Evolutionary conservation across 192 early-diverging fungal species (phyloP).

Genomic region (Gryganskiella cystojenkinii): DNA sequence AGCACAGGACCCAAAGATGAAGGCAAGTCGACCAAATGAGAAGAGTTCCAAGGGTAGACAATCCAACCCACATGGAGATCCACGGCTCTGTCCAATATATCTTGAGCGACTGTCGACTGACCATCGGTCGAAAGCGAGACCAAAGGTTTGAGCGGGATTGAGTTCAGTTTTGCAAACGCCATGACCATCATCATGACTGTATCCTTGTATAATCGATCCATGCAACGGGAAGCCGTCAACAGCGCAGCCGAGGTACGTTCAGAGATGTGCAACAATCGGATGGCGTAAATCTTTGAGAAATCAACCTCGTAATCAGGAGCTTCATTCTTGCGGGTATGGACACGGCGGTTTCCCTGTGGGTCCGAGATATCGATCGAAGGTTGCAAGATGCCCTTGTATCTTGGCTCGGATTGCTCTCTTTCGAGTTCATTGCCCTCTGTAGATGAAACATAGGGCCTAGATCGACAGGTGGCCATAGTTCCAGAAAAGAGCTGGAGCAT

Average conservation of each 20-base stretch:
- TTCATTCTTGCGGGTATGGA: not conserved
- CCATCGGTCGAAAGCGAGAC: slow-evolving; percentile 68
- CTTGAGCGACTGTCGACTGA: slow-evolving; percentile 68
- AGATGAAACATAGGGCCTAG: not conserved
- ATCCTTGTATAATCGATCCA: slow-evolving; percentile 69
- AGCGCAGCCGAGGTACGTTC: slow-evolving; percentile 84
- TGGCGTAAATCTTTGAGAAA: slow-evolving; percentile 60
- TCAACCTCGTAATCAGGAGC: slow-evolving; percentile 16
- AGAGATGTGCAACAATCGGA: slow-evolving; percentile 80
- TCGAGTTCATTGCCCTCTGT: not conserved
- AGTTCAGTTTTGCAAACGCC: slow-evolving; percentile 80
- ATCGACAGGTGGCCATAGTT: not conserved
- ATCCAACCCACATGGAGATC: slow-evolving; percentile 71
- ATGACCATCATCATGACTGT: slow-evolving; percentile 84
- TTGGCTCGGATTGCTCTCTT: not conserved
- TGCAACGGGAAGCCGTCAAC: slow-evolving; percentile 71
- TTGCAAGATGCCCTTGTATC: slow-evolving; percentile 25
- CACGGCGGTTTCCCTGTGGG: slow-evolving; percentile 9
- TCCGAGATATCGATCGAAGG: slow-evolving; percentile 50
- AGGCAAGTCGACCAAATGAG: slow-evolving; percentile 34
- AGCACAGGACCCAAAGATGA: not conserved
- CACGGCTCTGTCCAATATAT: slow-evolving; percentile 64
- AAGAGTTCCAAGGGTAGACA: slow-evolving; percentile 71
- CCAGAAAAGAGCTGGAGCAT: slow-evolving; percentile 46
- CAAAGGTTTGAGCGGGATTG: slow-evolving; percentile 68